These are phyloP conservation scores for Ogataea angusta DNA, from an alignment of 805 yeast species.

Conservation along the genomic window DNA sequence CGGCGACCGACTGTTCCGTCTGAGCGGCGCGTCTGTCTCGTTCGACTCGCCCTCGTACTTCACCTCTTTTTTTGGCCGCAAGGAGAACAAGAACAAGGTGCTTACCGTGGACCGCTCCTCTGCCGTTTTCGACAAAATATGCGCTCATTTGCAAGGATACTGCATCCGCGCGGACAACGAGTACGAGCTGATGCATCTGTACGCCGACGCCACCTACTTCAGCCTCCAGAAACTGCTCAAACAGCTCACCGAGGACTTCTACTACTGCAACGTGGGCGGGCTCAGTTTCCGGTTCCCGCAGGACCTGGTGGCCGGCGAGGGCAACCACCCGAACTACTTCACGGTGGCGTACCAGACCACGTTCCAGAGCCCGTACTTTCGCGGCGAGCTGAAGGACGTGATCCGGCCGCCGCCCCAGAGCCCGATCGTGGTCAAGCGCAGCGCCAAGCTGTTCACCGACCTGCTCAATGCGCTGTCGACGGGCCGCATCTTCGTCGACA, in stretches of 20 bases:
- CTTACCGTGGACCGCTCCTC: constrained; percentile 76
- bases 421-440: constrained; percentile 51
- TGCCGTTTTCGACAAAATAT: constrained; percentile 60
- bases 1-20: constrained; percentile 57
- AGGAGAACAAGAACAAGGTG: constrained; percentile 36
- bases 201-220: constrained; percentile 71
- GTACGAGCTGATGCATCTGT: constrained; percentile 56
- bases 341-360: constrained; percentile 55
- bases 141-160: constrained; percentile 79
- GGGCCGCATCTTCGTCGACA: constrained; percentile 41
- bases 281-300: constrained; percentile 57
- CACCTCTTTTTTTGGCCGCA: constrained; percentile 59
- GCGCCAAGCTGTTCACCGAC: constrained; percentile 52
- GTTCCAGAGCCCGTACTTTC: constrained; percentile 41
- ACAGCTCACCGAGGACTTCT: constrained; percentile 49
- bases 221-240: constrained; percentile 55
- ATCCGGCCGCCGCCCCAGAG: constrained; percentile 78
- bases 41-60: constrained; percentile 89
- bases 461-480: constrained; percentile 58
- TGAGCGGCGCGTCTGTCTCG: constrained; percentile 81
- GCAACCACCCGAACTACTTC: constrained; percentile 78
- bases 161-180: constrained; percentile 58
- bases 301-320: constrained; percentile 50
- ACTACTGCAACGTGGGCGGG: constrained; percentile 58
- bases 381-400: constrained; percentile 41